Base-by-base conservation (phyloP, 805 yeast genomes). In the Diddensiella transvaalensis region DNA sequence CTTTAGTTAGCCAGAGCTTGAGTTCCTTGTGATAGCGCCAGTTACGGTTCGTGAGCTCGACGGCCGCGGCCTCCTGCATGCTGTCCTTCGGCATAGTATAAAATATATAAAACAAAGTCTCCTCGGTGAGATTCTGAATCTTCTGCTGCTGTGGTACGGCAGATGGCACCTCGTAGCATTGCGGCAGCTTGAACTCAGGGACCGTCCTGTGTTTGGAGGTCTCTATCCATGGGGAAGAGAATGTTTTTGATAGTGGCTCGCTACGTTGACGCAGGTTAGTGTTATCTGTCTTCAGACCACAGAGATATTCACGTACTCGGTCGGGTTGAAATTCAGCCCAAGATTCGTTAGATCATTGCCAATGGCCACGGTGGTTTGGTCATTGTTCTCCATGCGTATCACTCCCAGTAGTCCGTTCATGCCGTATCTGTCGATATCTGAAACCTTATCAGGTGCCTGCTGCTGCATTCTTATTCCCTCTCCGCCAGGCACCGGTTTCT, bases 21-120 rank as follows among this genome's bases (percentile, higher is more conserved):
- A 93, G 77, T 52, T 88, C 96, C 69, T 89, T 91, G 69, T 93
- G 99, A 62, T 87, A 93, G 57, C 98, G 78, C 99, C 99, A 93
- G 68, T 91, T 93, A 59, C 99, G 77, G 53, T 82, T 82, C 59
- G 88, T 87, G 57, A 93, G 76, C 65, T 91, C 98, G 50, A 91
- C 75, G 3, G 97, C 95, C 3, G 95, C 95, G 48, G 89, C 78
- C 64, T 93, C 99, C 67, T 93, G 99, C 64, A 91, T 73, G 3
- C 88, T 81, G 63, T 93, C 97, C 47, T 88, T 82, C 3, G 99
- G 96, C 72, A 83, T 88, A 55, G 95, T 86, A 67, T 93, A 93
- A 65, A 93, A 93, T 15, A 93, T 84, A 67, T 86, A 93, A 63
- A 93, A 93, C 36, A 93, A 71, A 0, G 98, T 93, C 60, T 91